Evolutionary conservation across 2,329 filamentous ascomycete species (phyloP).

Genomic region (Pestalotiopsis sp.): DNA sequence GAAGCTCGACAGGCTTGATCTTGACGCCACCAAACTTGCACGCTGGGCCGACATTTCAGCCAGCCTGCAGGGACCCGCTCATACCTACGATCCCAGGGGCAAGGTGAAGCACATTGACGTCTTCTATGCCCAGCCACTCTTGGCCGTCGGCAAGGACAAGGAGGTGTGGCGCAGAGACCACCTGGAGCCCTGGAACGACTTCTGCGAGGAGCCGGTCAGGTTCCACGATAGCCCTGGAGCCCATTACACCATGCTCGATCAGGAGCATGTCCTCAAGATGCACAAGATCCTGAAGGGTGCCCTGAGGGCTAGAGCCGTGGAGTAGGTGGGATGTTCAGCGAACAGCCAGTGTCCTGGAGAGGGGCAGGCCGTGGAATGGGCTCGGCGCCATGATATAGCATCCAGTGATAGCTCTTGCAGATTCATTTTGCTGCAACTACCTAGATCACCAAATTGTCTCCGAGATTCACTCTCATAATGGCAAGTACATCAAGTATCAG

Average conservation of each 20-base stretch:
- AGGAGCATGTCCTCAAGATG: constrained; percentile 33
- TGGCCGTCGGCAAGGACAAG: constrained; percentile 22
- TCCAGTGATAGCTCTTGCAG: no score
- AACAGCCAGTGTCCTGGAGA: no score
- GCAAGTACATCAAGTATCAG: no score
- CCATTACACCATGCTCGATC: constrained; percentile 37
- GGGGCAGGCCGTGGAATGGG: no score
- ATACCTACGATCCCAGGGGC: constrained; percentile 40
- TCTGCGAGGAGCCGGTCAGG: constrained; percentile 20
- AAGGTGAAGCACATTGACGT: constrained; percentile 36
- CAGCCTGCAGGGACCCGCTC: constrained; percentile 31
- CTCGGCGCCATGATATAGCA: no score
- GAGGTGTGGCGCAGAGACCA: constrained; percentile 28
- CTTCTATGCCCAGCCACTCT: constrained; percentile 36
- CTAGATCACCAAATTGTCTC: no score
- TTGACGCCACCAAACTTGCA: constrained; percentile 24
- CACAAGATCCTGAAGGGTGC: constrained; percentile 28
- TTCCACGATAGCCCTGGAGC: constrained; percentile 36
- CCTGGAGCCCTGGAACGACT: constrained; percentile 34
- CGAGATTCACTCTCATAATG: no score
- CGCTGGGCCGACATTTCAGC: constrained; percentile 34
- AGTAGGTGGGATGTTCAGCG: neutral
- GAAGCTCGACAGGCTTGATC: constrained; percentile 27
- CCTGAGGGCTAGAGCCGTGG: constrained; percentile 19
- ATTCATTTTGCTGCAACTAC: no score